Evolutionary conservation across 805 yeast species (phyloP).

Genomic region (Ogataea glucozyma): DNA sequence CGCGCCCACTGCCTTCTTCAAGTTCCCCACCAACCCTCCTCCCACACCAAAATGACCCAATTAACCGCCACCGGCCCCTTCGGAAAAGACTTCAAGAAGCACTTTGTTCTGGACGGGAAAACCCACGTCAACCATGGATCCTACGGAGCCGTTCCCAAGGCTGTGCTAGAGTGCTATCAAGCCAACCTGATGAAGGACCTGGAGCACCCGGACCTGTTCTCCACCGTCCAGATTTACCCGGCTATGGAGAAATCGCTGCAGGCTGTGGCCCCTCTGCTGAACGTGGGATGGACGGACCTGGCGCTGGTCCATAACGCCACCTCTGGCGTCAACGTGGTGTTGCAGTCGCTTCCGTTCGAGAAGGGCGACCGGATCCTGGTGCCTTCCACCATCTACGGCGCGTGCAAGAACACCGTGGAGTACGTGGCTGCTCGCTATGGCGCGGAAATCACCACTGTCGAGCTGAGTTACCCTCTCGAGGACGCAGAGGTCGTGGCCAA

Average conservation of each 20-base stretch:
- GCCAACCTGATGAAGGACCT: slow-evolving; percentile 32
- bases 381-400: slow-evolving; percentile 52
- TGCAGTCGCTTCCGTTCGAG: slow-evolving; percentile 53
- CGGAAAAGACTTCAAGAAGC: slow-evolving; percentile 50
- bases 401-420: slow-evolving; percentile 53
- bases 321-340: slow-evolving; percentile 55
- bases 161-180: slow-evolving; percentile 43
- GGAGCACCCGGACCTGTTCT: slow-evolving; percentile 50
- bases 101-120: slow-evolving; percentile 45
- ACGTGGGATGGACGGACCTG: slow-evolving; percentile 47
- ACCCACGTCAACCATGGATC: slow-evolving; percentile 65
- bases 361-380: slow-evolving; percentile 53
- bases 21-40: too few relatives aligned
- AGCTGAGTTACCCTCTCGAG: slow-evolving; percentile 45
- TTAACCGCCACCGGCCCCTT: slow-evolving; percentile 40
- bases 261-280: slow-evolving; percentile 43
- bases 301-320: slow-evolving; percentile 64
- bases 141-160: slow-evolving; percentile 55
- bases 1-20: too few relatives aligned
- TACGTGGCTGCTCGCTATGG: slow-evolving; percentile 40
- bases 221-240: slow-evolving; percentile 30
- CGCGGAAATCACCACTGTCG: slow-evolving; percentile 39
- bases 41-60: neutral
- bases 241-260: slow-evolving; percentile 39
- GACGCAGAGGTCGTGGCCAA: slow-evolving; percentile 41